These are phyloP conservation scores for Wickerhamomyces chaumierensis DNA, from an alignment of 805 yeast species.

Conservation along the genomic window DNA sequence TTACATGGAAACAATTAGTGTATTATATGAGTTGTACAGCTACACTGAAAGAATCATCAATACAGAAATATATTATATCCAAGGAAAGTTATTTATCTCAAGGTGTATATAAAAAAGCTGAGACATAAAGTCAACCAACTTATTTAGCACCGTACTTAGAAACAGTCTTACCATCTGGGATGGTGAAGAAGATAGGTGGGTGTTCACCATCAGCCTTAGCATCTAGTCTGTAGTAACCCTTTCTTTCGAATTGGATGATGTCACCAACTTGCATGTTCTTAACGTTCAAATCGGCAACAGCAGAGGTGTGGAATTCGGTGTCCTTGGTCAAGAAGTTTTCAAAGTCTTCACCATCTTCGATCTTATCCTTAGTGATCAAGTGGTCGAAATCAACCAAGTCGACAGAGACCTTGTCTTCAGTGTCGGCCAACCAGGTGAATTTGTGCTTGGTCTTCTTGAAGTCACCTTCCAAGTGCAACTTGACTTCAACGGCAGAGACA, in stretches of 20 bases:
- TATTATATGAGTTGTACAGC: too few relatives aligned
- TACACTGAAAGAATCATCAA: too few relatives aligned
- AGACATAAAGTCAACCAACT: too few relatives aligned
- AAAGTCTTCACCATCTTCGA: slow-evolving; percentile 88
- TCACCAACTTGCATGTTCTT: slow-evolving; percentile 73
- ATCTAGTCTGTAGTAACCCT: slow-evolving; percentile 89
- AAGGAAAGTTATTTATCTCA: too few relatives aligned
- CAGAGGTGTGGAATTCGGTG: slow-evolving; percentile 74
- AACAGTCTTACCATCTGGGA: slow-evolving; percentile 89
- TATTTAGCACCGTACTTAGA: slow-evolving; percentile 47
- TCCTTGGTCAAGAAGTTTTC: slow-evolving; percentile 83
- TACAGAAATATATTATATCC: too few relatives aligned
- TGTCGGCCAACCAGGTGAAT: slow-evolving; percentile 87
- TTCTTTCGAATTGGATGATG: slow-evolving; percentile 89
- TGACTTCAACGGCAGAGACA: slow-evolving; percentile 60
- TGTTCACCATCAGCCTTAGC: slow-evolving; percentile 40
- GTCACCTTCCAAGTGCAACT: slow-evolving; percentile 87
- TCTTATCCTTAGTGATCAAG: slow-evolving; percentile 86
- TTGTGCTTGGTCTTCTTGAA: slow-evolving; percentile 94
- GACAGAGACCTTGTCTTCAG: slow-evolving; percentile 58
- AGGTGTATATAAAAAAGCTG: too few relatives aligned
- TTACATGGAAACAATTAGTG: too few relatives aligned
- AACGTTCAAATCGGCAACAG: slow-evolving; percentile 73
- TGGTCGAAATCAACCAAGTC: slow-evolving; percentile 90
- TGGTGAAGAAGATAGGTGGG: slow-evolving; percentile 74